Evolutionary conservation across 2,329 filamentous ascomycete species (phyloP).

Genomic region (Botrytis paeoniae): DNA sequence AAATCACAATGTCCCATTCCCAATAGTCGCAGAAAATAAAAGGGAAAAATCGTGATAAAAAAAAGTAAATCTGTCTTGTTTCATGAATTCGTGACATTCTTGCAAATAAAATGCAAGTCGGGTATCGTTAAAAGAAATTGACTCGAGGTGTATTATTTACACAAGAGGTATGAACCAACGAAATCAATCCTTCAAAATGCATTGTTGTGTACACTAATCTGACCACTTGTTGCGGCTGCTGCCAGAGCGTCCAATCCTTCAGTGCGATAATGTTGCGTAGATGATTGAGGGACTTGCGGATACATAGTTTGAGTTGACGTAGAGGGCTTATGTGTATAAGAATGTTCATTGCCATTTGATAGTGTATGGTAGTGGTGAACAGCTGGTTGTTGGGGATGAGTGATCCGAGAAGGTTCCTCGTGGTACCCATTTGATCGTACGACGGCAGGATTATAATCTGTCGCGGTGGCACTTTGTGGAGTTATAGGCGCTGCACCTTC

Average conservation of each 20-base stretch:
- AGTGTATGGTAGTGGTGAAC: conserved; percentile 28
- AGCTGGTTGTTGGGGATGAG: conserved; percentile 25
- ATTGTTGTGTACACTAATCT: conserved; percentile 36
- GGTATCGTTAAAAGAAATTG: conserved; percentile 6
- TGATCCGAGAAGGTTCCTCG: conserved; percentile 37
- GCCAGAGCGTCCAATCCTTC: conserved; percentile 57
- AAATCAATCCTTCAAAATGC: conserved; percentile 38
- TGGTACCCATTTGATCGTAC: conserved; percentile 49
- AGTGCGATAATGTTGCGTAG: conserved; percentile 48
- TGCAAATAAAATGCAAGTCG: background rate
- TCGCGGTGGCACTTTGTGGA: conserved; percentile 44
- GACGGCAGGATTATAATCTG: conserved; percentile 52
- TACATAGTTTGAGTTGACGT: conserved; percentile 37
- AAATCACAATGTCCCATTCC: conserved; percentile 1
- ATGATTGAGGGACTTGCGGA: conserved; percentile 33
- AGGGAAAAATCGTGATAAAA: background rate
- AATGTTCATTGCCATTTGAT: conserved; percentile 21
- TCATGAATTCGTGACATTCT: conserved; percentile 10
- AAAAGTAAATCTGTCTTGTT: conserved; percentile 1
- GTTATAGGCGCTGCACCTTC: conserved; percentile 52
- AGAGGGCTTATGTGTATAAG: conserved; percentile 32
- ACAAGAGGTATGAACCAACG: background rate
- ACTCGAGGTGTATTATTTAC: conserved; percentile 8
- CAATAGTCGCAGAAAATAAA: background rate
- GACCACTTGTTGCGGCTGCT: conserved; percentile 59